A percentile compares a stretch with the other conserved stretches of the same genome.
Conservation (phyloP, 257 asterid genomes). For the Osmanthus fragrans region DNA sequence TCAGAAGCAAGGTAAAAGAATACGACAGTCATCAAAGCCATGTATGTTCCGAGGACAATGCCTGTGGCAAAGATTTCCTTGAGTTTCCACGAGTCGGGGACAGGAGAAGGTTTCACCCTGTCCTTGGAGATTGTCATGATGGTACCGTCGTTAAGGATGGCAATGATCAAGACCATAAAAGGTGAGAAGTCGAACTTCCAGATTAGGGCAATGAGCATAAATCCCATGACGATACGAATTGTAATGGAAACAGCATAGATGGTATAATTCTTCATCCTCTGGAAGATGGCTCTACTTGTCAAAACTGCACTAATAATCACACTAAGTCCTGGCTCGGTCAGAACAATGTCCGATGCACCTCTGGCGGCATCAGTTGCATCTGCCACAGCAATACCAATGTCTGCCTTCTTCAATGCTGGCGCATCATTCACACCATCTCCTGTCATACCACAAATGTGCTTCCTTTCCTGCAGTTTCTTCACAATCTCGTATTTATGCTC, state of each 20-base stretch:
- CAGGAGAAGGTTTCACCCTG: constrained; percentile 59
- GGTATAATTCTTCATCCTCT: constrained; percentile 89
- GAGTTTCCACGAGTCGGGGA: constrained; percentile 60
- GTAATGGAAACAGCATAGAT: constrained; percentile 62
- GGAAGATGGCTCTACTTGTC: constrained; percentile 87
- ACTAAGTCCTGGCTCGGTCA: constrained; percentile 82
- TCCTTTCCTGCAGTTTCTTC: constrained; percentile 67
- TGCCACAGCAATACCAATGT: constrained; percentile 82
- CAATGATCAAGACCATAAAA: constrained; percentile 58
- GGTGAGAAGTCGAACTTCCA: constrained; percentile 67
- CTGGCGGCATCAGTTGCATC: constrained; percentile 88
- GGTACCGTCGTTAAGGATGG: constrained; percentile 59
- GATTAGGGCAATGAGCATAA: constrained; percentile 52
- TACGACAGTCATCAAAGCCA: constrained; percentile 49
- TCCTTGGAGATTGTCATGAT: constrained; percentile 68
- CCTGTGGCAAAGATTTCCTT: constrained; percentile 61
- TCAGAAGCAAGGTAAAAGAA: constrained; percentile 47
- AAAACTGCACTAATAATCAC: constrained; percentile 78
- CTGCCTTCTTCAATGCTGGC: constrained; percentile 80
- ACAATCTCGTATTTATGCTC: constrained; percentile 91
- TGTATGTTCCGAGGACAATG: constrained; percentile 50
- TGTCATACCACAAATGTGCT: constrained; percentile 89
- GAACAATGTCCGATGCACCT: constrained; percentile 82
- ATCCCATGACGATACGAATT: constrained; percentile 56
- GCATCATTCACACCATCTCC: constrained; percentile 95